These are phyloP conservation scores for Tricholoma sp. DNA, from an alignment of 768 basidiomycete species.

Conservation along the genomic window DNA sequence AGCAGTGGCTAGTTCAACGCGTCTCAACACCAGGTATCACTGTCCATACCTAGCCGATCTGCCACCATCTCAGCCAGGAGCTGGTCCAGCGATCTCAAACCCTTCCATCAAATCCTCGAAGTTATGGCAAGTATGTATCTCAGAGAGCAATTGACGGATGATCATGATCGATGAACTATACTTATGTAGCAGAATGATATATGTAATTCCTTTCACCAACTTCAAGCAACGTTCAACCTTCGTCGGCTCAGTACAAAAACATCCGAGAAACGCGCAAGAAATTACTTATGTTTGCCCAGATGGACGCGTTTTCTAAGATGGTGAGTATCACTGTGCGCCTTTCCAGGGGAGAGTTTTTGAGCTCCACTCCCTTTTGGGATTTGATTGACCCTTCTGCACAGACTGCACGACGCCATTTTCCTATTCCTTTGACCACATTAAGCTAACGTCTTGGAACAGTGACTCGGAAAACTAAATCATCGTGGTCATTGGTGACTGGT, in stretches of 20 bases:
- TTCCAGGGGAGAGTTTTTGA: slow-evolving; percentile 38
- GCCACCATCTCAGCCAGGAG: slow-evolving; percentile 27
- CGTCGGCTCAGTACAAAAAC: slow-evolving; percentile 76
- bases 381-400: slow-evolving; percentile 24
- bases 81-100: slow-evolving; percentile 10
- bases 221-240: too few species aligned
- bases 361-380: slow-evolving; percentile 38
- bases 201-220: slow-evolving; percentile 87
- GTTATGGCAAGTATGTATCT: slow-evolving; percentile 54
- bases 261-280: slow-evolving; percentile 83
- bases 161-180: too few species aligned
- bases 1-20: background rate
- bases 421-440: slow-evolving; percentile 7
- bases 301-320: slow-evolving; percentile 89
- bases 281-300: slow-evolving; percentile 86
- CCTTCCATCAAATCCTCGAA: slow-evolving; percentile 35
- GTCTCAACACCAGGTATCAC: slow-evolving; percentile 22
- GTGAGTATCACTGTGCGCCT: slow-evolving; percentile 42
- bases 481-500: slow-evolving; percentile 91
- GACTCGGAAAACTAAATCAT: slow-evolving; percentile 78
- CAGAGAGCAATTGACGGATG: slow-evolving; percentile 8
- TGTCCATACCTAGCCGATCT: slow-evolving; percentile 54
- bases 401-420: slow-evolving; percentile 12
- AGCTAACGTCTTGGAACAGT: slow-evolving; percentile 39
- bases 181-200: slow-evolving; percentile 57